Percentiles rank a stretch among this genome's conserved stretches.
These are phyloP conservation scores for Ceriops zippeliana DNA, from an alignment of 345 rosid species.

Conservation along the genomic window DNA sequence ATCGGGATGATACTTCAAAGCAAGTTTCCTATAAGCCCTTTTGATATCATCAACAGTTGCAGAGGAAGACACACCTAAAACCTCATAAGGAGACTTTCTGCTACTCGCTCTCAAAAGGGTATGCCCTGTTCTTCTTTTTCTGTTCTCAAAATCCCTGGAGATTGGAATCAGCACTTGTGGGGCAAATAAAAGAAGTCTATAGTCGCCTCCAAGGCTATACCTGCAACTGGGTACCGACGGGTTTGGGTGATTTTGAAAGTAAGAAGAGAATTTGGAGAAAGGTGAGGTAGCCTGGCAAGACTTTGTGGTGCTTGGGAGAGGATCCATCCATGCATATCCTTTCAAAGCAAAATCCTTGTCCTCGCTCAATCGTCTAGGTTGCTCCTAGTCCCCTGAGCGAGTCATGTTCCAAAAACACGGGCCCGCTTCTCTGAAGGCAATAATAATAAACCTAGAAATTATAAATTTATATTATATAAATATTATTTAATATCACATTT, in stretches of 20 bases:
- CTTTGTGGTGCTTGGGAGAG: slow-evolving; percentile 19
- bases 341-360: neutral
- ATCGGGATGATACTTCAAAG: slow-evolving; percentile 91
- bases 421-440: no score
- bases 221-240: slow-evolving; percentile 33
- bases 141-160: slow-evolving; percentile 21
- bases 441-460: no score
- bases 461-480: no score
- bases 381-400: no score
- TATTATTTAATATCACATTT: no score
- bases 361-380: neutral
- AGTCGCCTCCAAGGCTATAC: slow-evolving; percentile 27
- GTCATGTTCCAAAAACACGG: no score
- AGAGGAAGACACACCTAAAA: slow-evolving; percentile 71
- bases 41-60: slow-evolving; percentile 82
- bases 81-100: slow-evolving; percentile 79
- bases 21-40: slow-evolving; percentile 94
- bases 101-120: slow-evolving; percentile 46
- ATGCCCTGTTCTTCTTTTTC: slow-evolving; percentile 28
- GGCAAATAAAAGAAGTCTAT: slow-evolving; percentile 14
- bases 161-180: slow-evolving; percentile 17
- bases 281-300: slow-evolving; percentile 28
- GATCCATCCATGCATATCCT: slow-evolving; percentile 31
- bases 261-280: slow-evolving; percentile 37
- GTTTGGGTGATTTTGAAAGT: slow-evolving; percentile 24